Conservation (phyloP, 108 stramenopile genomes). For the Nitzschia sp. region DNA sequence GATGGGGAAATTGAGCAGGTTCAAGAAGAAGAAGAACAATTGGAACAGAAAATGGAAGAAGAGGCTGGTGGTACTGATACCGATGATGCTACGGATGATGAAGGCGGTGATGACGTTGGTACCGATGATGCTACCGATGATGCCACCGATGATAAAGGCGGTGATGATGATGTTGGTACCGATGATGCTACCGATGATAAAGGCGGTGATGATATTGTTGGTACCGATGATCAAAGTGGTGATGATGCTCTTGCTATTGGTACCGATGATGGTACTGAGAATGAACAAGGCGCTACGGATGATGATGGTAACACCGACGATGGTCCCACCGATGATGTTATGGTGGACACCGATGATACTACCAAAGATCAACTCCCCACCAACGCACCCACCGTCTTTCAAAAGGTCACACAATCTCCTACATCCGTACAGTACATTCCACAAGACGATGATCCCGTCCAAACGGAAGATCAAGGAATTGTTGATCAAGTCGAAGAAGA, state of each 20-base stretch:
- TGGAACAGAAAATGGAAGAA: neutral
- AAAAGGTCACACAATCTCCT: too few relatives aligned
- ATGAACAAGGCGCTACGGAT: too few relatives aligned
- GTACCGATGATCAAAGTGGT: too few relatives aligned
- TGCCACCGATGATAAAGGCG: conserved; percentile 3
- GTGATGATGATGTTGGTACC: neutral
- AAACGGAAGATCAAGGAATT: conserved; percentile 15
- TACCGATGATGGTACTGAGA: too few relatives aligned
- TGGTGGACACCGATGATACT: neutral
- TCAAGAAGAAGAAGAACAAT: conserved; percentile 24
- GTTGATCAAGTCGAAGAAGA: conserved; percentile 40
- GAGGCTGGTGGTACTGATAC: neutral
- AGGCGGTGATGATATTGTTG: too few relatives aligned
- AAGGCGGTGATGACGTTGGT: neutral
- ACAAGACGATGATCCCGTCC: conserved; percentile 20
- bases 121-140: neutral
- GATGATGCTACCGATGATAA: neutral
- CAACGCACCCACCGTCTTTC: neutral
- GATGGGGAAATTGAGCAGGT: conserved; percentile 1
- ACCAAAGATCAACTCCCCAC: neutral
- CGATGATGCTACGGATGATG: neutral
- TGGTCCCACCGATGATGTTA: neutral
- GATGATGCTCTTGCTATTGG: too few relatives aligned
- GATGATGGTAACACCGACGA: conserved; percentile 2
- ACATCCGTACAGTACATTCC: neutral